These are phyloP conservation scores for Parmelia sp. DNA, from an alignment of 495 filamentous ascomycete genomes.

Conservation along the genomic window DNA sequence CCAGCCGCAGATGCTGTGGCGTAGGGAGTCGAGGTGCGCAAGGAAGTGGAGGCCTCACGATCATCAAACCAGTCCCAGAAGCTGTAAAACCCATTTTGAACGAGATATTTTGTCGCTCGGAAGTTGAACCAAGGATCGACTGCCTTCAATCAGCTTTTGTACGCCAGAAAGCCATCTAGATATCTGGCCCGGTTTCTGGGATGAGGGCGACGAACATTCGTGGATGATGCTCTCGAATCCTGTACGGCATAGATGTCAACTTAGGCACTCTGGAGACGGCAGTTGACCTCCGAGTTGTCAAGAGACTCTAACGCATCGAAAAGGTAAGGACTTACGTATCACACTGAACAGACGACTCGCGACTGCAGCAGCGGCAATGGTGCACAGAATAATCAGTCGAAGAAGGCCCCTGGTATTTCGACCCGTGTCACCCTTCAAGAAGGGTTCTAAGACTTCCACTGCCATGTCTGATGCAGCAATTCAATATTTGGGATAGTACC, in stretches of 20 bases:
- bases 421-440: constrained; percentile 62
- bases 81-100: constrained; percentile 93
- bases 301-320: not conserved
- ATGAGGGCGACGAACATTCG: constrained; percentile 69
- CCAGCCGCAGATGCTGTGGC: too few relatives aligned
- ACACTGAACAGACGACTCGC: constrained; percentile 96
- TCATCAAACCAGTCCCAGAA: constrained; percentile 99
- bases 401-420: constrained; percentile 77
- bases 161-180: constrained; percentile 26
- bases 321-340: constrained; percentile 61
- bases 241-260: constrained; percentile 30
- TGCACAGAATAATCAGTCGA: constrained; percentile 82
- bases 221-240: constrained; percentile 99
- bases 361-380: constrained; percentile 88
- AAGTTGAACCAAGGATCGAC: constrained; percentile 99
- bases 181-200: constrained; percentile 13
- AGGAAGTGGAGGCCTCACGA: constrained; percentile 43
- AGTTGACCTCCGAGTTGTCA: constrained; percentile 11
- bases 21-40: too few relatives aligned
- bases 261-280: constrained; percentile 6
- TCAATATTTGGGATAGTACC: not conserved
- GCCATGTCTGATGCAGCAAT: constrained; percentile 37
- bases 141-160: constrained; percentile 35
- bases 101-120: constrained; percentile 93
- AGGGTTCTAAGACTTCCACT: constrained; percentile 45